These are phyloP conservation scores for Scedosporium aurantiacum DNA, from an alignment of 2,329 filamentous ascomycete genomes.

Conservation along the genomic window DNA sequence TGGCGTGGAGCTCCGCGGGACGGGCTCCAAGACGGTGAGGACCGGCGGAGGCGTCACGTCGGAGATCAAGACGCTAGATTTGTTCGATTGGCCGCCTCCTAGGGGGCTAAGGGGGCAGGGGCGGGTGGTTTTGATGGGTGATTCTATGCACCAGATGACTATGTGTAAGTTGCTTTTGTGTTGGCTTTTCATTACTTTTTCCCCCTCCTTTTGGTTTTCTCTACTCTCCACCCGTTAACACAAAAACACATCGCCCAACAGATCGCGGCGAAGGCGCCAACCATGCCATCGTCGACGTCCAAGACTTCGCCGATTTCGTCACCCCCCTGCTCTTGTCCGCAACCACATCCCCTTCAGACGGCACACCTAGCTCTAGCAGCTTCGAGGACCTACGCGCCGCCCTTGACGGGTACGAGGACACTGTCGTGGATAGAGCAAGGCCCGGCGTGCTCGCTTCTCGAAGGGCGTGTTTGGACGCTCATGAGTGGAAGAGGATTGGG, in stretches of 20 bases:
- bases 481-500: conserved; percentile 33
- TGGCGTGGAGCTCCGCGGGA: conserved; percentile 18
- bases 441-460: conserved; percentile 38
- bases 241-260: conserved; percentile 13
- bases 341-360: conserved; percentile 3
- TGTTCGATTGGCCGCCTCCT: conserved; percentile 37
- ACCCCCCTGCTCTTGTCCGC: conserved; percentile 10
- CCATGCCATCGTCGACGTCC: conserved; percentile 41
- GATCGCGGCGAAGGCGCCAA: conserved; percentile 48
- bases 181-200: conserved; percentile 6
- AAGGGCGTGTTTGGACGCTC: conserved; percentile 42
- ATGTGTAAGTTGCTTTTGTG: conserved; percentile 36
- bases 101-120: conserved; percentile 24
- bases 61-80: conserved; percentile 31
- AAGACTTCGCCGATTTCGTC: conserved; percentile 28
- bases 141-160: conserved; percentile 46
- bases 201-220: neutral
- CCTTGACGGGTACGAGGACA: conserved; percentile 30
- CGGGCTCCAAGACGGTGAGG: neutral
- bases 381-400: conserved; percentile 14
- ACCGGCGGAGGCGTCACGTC: conserved; percentile 18
- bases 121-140: conserved; percentile 36
- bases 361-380: neutral
- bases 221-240: neutral
- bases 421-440: conserved; percentile 29